Evolutionary conservation across 805 yeast genomes (phyloP).

Genomic region (Pichia thaimueangensis): DNA sequence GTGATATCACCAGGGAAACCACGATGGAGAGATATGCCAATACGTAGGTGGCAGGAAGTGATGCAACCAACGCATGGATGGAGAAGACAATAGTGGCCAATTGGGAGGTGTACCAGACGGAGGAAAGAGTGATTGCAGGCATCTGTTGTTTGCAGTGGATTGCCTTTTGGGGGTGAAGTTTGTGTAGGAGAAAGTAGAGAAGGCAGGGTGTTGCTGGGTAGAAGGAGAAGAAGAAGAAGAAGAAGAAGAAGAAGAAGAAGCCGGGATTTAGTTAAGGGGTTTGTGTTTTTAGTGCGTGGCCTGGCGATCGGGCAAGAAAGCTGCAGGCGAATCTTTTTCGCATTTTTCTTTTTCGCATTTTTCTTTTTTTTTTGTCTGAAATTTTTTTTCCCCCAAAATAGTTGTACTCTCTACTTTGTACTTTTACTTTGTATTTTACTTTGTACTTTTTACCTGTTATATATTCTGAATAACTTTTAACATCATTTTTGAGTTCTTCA

Average conservation of each 20-base stretch:
- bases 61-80: conserved; percentile 29
- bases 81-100: conserved; percentile 35
- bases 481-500: no score
- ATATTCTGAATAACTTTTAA: no score
- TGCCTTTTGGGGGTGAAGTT: neutral
- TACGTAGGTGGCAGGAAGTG: conserved; percentile 45
- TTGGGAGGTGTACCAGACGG: conserved; percentile 57
- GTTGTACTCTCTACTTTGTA: no score
- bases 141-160: neutral
- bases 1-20: conserved; percentile 69
- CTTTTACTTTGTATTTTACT: no score
- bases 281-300: no score
- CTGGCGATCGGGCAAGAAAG: neutral
- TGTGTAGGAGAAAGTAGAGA: neutral
- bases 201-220: no score
- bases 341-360: neutral
- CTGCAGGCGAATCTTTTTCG: neutral
- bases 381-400: neutral
- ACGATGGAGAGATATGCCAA: conserved; percentile 57
- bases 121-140: conserved; percentile 3
- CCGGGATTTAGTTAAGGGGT: no score
- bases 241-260: neutral
- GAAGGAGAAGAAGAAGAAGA: neutral
- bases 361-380: neutral
- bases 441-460: no score